A percentile compares a stretch with the other conserved stretches of the same genome.
Conservation (phyloP, 2,329 filamentous ascomycete genomes). For the Cytospora chrysosperma region DNA sequence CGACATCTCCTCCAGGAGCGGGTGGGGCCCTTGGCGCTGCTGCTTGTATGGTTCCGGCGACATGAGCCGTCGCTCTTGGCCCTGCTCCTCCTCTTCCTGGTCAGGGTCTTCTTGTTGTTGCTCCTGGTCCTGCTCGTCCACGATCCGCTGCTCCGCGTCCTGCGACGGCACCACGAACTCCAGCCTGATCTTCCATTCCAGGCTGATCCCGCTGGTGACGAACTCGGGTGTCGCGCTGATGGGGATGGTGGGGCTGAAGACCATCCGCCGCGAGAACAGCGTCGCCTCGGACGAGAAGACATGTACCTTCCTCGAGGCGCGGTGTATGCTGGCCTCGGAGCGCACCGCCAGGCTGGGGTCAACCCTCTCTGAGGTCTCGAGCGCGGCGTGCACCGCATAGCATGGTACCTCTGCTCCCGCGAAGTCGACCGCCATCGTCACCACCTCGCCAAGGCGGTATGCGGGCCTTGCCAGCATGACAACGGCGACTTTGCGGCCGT, state of each 20-base stretch:
- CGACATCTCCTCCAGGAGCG: conserved; percentile 75
- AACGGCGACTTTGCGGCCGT: conserved; percentile 86
- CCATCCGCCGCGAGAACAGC: conserved; percentile 73
- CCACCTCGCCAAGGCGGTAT: conserved; percentile 84
- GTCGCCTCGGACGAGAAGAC: conserved; percentile 77
- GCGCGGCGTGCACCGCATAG: conserved; percentile 78
- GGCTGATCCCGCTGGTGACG: conserved; percentile 79
- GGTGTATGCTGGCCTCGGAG: conserved; percentile 79
- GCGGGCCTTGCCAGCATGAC: conserved; percentile 85
- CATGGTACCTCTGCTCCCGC: conserved; percentile 73
- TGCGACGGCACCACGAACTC: conserved; percentile 84
- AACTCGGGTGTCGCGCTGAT: conserved; percentile 85
- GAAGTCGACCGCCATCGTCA: conserved; percentile 85
- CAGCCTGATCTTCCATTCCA: conserved; percentile 86
- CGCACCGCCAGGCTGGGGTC: conserved; percentile 78
- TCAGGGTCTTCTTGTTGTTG: conserved; percentile 12
- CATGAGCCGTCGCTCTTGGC: conserved; percentile 30
- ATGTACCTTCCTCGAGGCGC: conserved; percentile 81
- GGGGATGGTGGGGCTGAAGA: conserved; percentile 83
- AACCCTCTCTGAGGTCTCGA: conserved; percentile 86
- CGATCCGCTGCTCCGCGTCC: conserved; percentile 20
- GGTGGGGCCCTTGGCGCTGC: conserved; percentile 35
- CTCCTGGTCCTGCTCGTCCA: conserved; percentile 32
- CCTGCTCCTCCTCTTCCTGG: conserved; percentile 15
- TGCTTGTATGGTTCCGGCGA: conserved; percentile 6